A percentile compares a stretch with the other conserved stretches of the same genome.
These are phyloP conservation scores for Spizellomyces punctatus DNA, from an alignment of 192 early-diverging fungal species.

Conservation along the genomic window DNA sequence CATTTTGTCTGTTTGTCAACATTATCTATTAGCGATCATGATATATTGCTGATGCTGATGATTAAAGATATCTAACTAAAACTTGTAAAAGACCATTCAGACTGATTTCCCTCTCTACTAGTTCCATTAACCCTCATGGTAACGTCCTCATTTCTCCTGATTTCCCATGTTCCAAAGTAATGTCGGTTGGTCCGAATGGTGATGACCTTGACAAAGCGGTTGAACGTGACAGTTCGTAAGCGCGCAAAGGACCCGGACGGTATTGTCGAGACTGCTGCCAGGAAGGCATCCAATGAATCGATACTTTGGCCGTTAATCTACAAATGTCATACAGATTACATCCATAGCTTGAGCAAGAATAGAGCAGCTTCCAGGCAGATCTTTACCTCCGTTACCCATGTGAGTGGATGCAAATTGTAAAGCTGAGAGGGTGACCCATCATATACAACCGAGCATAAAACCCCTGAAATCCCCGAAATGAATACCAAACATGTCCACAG, in stretches of 20 bases:
- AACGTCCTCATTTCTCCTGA: not conserved
- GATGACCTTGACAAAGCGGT: slow-evolving; percentile 41
- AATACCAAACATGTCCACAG: not conserved
- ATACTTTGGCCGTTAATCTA: slow-evolving; percentile 3
- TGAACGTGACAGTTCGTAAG: slow-evolving; percentile 36
- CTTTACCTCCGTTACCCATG: slow-evolving; percentile 40
- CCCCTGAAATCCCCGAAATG: slow-evolving; percentile 24
- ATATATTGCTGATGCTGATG: too few relatives aligned
- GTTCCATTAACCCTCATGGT: too few relatives aligned
- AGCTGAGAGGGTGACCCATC: slow-evolving; percentile 46
- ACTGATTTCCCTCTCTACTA: not conserved
- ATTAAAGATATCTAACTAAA: not conserved
- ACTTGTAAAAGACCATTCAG: not conserved
- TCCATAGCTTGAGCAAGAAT: not conserved
- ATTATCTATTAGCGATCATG: too few relatives aligned
- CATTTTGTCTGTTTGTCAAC: too few relatives aligned
- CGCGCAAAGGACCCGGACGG: slow-evolving; percentile 38
- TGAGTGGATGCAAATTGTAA: slow-evolving; percentile 39
- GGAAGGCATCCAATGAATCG: slow-evolving; percentile 23
- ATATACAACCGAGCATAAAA: slow-evolving; percentile 45
- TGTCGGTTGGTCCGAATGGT: slow-evolving; percentile 43
- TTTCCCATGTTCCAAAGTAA: slow-evolving; percentile 46
- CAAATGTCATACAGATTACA: too few relatives aligned
- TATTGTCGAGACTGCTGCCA: slow-evolving; percentile 25
- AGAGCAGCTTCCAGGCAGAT: not conserved